Evolutionary conservation across 805 yeast species (phyloP), one percentile per base, ranked within the genome.

Genomic region (Candida khao-thaluensis): DNA sequence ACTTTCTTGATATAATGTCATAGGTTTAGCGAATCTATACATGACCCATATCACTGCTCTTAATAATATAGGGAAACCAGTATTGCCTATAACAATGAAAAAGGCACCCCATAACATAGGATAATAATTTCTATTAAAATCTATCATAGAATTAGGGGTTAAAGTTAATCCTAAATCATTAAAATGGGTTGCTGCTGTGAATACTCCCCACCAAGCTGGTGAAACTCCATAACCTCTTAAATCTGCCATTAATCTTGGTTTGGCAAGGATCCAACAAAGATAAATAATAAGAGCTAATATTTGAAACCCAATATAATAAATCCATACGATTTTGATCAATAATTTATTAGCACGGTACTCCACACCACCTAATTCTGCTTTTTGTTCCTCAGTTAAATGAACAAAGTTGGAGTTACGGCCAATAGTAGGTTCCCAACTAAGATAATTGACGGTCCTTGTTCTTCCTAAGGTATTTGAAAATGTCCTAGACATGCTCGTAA

Each of bases 351-450:
- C 88, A 30, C 97, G 74, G 57, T 93, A 93, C 56, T 93, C 99
- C 11, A 93, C 96, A 35, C 99, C 99, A 26, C 99, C 99, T 26
- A 93, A 65, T 58, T 93, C 99, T 43, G 85, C 95, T 53, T 87
- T 89, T 59, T 93, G 98, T 17, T 75, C 81, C 25, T 81, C 86
- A 2, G 87, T 79, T 30, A 93, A 60, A 11, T 84, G 84, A 2
- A 88, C 84, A 68, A 93, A 93, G 0, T 90, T 82, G 0, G 98
- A 91, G 60, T 93, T 93, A 59, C 97, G 76, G 8, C 96, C 98
- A 24, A 93, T 75, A 0, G 93, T 85, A 2, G 98, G 97, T 22
- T 75, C 76, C 87, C 95, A 89, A 0, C 97, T 89, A 17, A 91
- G 66, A 51, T 90, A 93, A 42, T 76, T 78, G 0, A 81, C 65